A percentile compares a stretch with the other conserved stretches of the same genome.
These are phyloP conservation scores for Calonectria pseudoreteaudii DNA, from an alignment of 2,329 filamentous ascomycete genomes.

Conservation along the genomic window DNA sequence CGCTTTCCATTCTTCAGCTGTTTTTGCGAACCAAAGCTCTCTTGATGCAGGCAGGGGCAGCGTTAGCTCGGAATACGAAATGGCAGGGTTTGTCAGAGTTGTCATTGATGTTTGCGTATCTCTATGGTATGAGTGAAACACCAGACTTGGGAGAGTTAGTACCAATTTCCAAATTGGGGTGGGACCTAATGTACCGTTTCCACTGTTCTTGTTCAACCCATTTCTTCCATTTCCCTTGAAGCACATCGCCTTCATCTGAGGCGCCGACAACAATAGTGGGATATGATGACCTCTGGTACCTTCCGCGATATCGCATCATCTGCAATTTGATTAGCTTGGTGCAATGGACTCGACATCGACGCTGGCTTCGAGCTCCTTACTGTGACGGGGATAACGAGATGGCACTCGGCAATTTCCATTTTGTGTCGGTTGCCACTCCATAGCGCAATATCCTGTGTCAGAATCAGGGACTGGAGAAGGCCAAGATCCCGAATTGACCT, in stretches of 20 bases:
- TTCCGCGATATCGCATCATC: constrained; percentile 68
- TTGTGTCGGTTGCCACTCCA: constrained; percentile 68
- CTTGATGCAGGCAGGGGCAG: constrained; percentile 73
- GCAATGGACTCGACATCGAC: not conserved
- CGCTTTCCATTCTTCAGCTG: constrained; percentile 73
- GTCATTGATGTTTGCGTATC: constrained; percentile 77
- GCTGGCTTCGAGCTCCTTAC: constrained; percentile 45
- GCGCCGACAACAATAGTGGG: constrained; percentile 61
- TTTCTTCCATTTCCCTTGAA: constrained; percentile 73
- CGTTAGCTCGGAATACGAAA: constrained; percentile 77
- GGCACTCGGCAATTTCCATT: constrained; percentile 68
- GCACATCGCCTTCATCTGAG: constrained; percentile 65
- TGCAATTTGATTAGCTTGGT: constrained; percentile 38
- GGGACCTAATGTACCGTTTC: constrained; percentile 62
- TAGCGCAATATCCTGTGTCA: constrained; percentile 62
- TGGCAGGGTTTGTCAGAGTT: constrained; percentile 71
- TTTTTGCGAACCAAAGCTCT: constrained; percentile 74
- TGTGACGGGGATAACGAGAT: constrained; percentile 57
- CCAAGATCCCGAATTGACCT: constrained; percentile 58
- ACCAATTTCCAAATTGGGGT: not conserved
- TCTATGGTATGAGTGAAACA: constrained; percentile 73
- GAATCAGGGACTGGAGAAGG: constrained; percentile 61
- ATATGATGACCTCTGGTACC: constrained; percentile 69
- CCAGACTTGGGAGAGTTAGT: constrained; percentile 58
- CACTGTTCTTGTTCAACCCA: constrained; percentile 76